Conservation (phyloP, 306 rosid genomes). For the apple (Malus domestica) region ASM211411v1 NC_041796.1:11006501-11007000, state of each 20-base stretch:
- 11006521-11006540: constrained; percentile 27
- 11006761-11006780: no score
- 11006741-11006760: no score
- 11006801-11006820: no score
- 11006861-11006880: neutral
- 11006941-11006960: neutral
- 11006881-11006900: neutral
- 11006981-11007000: neutral
- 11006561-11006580: constrained; percentile 49
- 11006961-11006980: neutral
- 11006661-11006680: neutral
- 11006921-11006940: neutral
- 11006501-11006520: neutral
- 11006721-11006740: no score
- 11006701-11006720: no score
- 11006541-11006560: constrained; percentile 39
- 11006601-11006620: constrained; percentile 55
- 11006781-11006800: no score
- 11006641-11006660: constrained; percentile 30
- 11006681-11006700: no score
- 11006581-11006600: constrained; percentile 66
- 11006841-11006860: neutral
- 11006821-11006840: neutral
- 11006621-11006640: constrained; percentile 36
- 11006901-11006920: neutral